Base-by-base conservation (phyloP, 495 filamentous ascomycete genomes). In the Trypethelium eluteriae region DNA sequence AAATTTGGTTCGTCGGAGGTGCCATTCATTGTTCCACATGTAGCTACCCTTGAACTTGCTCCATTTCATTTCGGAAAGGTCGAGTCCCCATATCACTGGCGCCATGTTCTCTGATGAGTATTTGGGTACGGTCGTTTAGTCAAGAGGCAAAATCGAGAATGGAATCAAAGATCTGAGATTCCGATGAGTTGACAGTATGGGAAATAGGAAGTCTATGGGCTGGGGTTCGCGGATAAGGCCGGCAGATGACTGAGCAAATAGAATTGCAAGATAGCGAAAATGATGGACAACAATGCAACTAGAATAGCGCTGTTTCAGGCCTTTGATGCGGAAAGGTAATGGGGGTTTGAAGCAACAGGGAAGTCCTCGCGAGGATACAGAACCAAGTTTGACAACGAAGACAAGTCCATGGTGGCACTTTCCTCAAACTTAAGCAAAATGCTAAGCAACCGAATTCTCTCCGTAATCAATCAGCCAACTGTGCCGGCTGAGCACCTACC, bases 11-110 rank as follows among this genome's bases (percentile, higher is more conserved):
- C 79, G 75, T 14, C 81, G 79, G 0, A 81, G 73, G 66, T 83
- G 80, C 69, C 80, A 82, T 4, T 75, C 73, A 61, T 77, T 80
- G 18, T 66, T 63, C 74, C 79, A 82, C 80, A 83, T 82, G 70
- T 82, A 76, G 25, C 76, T 79, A 49, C 70, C 72, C 67, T 77
- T 80, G 76, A 83, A 83, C 70, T 81, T 82, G 68, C 70, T 66
- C 79, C 79, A 84, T 72, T 80, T 75, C 65, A 82, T 81, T 67
- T 83, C 80, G 6, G 72, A 68, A 61, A 84, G 76, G 70, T 83
- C 80, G 56, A 83, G 75, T 16, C 81, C 81, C 79, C 80, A 83
- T 67, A 84, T 80, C 16, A 82, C 76, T 7, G 78, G 70, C 78
- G 81, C 81, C 50, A 69, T 70, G 1, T 32, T 53, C 59, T 36